A percentile compares a stretch with the other conserved stretches of the same genome.
Evolutionary conservation across 441 rosid genomes (phyloP).

Genomic region (Pelargonium cotyledonis): DNA sequence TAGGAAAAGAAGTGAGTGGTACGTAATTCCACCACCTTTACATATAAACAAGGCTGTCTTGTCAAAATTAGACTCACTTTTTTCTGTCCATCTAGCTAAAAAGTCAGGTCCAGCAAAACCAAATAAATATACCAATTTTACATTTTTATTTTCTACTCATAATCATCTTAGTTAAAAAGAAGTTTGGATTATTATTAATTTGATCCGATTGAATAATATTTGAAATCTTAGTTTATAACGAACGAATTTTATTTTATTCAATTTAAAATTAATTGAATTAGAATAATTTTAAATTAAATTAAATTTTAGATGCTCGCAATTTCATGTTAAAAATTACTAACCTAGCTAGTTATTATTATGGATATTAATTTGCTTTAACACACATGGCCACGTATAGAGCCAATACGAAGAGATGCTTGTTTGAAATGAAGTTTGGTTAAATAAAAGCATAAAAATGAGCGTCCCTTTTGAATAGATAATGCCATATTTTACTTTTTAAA

Average conservation of each 20-base stretch:
- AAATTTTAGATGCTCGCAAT: too few relatives aligned
- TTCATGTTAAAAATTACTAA: too few relatives aligned
- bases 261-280: too few relatives aligned
- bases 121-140: too few relatives aligned
- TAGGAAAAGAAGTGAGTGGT: constrained; percentile 39
- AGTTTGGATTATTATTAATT: too few relatives aligned
- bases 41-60: constrained; percentile 67
- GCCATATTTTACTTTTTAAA: constrained; percentile 71
- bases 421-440: constrained; percentile 26
- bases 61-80: constrained; percentile 77
- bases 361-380: constrained; percentile 43
- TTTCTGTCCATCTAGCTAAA: constrained; percentile 34
- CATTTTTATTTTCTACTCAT: constrained; percentile 23
- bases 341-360: constrained; percentile 24
- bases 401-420: constrained; percentile 47
- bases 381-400: constrained; percentile 71
- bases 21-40: constrained; percentile 56
- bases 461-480: constrained; percentile 74
- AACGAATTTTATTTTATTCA: too few relatives aligned
- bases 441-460: constrained; percentile 51
- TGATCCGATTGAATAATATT: too few relatives aligned
- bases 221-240: too few relatives aligned
- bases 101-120: constrained; percentile 35
- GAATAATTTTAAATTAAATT: too few relatives aligned
- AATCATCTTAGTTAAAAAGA: too few relatives aligned